phyloP scores from a whole-genome alignment of 192 early-diverging fungal species.

The Backusella tarrabulga region DNA sequence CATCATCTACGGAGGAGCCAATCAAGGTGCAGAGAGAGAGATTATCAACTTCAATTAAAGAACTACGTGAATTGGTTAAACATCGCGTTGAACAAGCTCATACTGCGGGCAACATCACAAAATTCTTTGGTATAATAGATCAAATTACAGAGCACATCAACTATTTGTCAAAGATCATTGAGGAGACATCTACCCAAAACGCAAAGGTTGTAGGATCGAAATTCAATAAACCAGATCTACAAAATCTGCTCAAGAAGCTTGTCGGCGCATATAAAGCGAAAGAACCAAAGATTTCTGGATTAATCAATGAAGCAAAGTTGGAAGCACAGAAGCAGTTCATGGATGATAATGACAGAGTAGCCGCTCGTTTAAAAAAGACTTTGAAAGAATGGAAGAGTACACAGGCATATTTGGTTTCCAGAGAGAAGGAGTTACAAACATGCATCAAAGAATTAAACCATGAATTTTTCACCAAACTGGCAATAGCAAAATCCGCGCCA shows the following conservation, averaged over 20 bases:
- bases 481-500: constrained; percentile 16
- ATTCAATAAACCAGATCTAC: constrained; percentile 35
- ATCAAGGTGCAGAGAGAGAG: constrained; percentile 28
- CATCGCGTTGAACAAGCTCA: constrained; percentile 21
- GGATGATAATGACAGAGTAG: constrained; percentile 33
- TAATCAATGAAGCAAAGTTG: constrained; percentile 1
- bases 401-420: constrained; percentile 34
- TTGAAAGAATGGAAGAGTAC: constrained; percentile 46
- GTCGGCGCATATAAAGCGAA: constrained; percentile 7
- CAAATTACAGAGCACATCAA: constrained; percentile 34
- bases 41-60: constrained; percentile 23
- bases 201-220: constrained; percentile 18
- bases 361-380: constrained; percentile 39
- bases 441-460: constrained; percentile 35
- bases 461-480: constrained; percentile 35
- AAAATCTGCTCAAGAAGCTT: constrained; percentile 23
- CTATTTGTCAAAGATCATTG: constrained; percentile 26
- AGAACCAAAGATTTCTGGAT: constrained; percentile 10
- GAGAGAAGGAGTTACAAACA: constrained; percentile 42
- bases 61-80: constrained; percentile 25
- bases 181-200: constrained; percentile 28
- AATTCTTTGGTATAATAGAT: constrained; percentile 33
- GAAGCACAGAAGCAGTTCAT: constrained; percentile 31
- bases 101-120: constrained; percentile 24
- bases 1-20: background rate